phyloP scores from a whole-genome alignment of 2,329 filamentous ascomycete species.

The Zopfia rhizophila region DNA sequence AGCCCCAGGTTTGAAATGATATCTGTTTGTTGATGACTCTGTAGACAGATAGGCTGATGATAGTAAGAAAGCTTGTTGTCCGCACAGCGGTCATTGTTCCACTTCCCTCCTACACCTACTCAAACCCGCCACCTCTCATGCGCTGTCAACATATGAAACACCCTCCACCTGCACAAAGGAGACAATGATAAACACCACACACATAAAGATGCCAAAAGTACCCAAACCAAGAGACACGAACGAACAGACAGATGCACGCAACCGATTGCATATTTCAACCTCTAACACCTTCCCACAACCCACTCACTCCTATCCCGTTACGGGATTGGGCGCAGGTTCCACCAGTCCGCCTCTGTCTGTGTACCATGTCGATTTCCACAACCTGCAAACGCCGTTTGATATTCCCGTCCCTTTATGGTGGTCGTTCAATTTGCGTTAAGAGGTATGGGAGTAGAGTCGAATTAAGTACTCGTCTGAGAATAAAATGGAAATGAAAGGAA shows the following conservation, averaged over 20 bases:
- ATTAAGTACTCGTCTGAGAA: conserved; percentile 31
- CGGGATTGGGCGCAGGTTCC: conserved; percentile 38
- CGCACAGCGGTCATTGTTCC: conserved; percentile 43
- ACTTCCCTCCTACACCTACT: conserved; percentile 17
- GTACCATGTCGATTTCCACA: conserved; percentile 31
- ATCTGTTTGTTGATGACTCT: conserved; percentile 38
- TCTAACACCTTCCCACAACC: conserved; percentile 35
- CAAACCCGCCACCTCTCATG: conserved; percentile 33
- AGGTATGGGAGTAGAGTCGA: conserved; percentile 32
- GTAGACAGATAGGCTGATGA: conserved; percentile 32
- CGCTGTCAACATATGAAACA: too few species aligned
- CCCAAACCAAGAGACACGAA: conserved; percentile 6
- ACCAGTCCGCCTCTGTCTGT: conserved; percentile 45
- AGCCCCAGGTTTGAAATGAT: conserved; percentile 32
- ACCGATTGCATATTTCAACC: conserved; percentile 6
- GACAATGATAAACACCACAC: conserved; percentile 5
- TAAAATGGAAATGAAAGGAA: conserved; percentile 19
- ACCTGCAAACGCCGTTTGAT: conserved; percentile 46
- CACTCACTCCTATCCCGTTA: conserved; percentile 6
- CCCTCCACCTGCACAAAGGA: conserved; percentile 15
- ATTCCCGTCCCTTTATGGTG: conserved; percentile 40
- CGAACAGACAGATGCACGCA: conserved; percentile 14
- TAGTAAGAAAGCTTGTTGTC: conserved; percentile 41
- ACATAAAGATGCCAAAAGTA: conserved; percentile 5
- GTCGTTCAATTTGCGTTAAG: conserved; percentile 52